Conservation (phyloP, 1,284 basidiomycete species). For the Trametes versicolor region DNA sequence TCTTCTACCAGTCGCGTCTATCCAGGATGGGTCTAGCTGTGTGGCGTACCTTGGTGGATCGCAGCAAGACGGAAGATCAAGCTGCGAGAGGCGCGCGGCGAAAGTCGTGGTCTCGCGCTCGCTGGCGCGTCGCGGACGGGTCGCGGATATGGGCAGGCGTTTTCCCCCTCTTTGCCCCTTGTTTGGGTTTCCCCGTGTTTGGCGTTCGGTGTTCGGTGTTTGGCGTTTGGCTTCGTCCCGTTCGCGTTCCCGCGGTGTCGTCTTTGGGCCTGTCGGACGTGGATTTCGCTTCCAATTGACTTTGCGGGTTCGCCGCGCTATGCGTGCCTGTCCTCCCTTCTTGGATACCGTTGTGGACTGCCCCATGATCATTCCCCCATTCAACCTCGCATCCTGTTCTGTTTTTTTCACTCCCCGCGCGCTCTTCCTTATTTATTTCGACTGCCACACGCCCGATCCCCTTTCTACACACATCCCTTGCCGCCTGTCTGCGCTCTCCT, state of each 20-base stretch:
- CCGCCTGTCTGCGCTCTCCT: not conserved
- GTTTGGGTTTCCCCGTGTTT: slow-evolving; percentile 1
- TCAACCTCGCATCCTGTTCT: not conserved
- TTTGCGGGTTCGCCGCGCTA: slow-evolving; percentile 4
- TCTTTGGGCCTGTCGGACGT: not conserved
- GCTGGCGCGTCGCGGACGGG: slow-evolving; percentile 8
- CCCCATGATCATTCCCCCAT: not conserved
- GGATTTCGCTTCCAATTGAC: slow-evolving; percentile 8
- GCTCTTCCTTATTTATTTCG: not conserved
- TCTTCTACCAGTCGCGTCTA: not conserved
- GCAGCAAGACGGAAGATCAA: not conserved
- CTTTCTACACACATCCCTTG: not conserved
- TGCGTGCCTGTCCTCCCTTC: slow-evolving; percentile 1
- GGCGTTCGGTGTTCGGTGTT: not conserved
- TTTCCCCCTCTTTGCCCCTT: not conserved
- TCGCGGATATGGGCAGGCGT: slow-evolving; percentile 10
- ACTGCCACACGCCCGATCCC: not conserved
- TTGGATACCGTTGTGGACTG: not conserved
- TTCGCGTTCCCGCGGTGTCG: not conserved
- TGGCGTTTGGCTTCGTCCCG: slow-evolving; percentile 11
- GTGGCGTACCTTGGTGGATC: not conserved
- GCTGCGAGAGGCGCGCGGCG: not conserved
- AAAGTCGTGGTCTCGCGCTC: not conserved
- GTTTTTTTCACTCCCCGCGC: not conserved
- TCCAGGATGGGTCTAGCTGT: not conserved